Evolutionary conservation across 2,329 filamentous ascomycete species (phyloP).

Genomic region (Diaporthe amygdali): DNA sequence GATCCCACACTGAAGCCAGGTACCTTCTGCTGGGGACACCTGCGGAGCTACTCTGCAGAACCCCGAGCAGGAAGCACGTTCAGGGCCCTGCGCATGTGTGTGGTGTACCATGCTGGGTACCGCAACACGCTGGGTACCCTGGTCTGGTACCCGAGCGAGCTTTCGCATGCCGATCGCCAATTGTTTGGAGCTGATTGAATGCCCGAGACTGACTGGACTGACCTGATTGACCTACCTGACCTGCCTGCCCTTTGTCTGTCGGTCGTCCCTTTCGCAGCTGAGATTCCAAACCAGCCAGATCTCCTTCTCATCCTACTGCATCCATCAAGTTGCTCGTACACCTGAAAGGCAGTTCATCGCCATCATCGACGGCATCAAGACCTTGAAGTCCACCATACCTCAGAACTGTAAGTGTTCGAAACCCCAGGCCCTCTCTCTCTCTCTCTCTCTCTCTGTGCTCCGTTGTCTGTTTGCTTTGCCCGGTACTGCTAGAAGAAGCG

Average conservation of each 20-base stretch:
- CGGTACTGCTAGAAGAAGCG: not conserved
- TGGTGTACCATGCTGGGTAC: not conserved
- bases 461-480: not conserved
- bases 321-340: not conserved
- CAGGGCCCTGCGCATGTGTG: not conserved
- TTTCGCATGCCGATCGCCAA: not conserved
- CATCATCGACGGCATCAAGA: not conserved
- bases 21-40: not conserved
- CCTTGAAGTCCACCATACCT: not conserved
- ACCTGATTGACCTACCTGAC: too few relatives aligned
- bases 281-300: conserved; percentile 2
- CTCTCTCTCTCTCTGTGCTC: too few relatives aligned
- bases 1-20: not conserved
- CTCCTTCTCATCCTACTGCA: not conserved
- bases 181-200: conserved; percentile 11
- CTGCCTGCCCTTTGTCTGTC: not conserved
- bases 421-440: not conserved
- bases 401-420: conserved; percentile 1
- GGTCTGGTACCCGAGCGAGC: conserved; percentile 9
- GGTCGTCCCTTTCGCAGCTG: not conserved
- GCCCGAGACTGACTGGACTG: conserved; percentile 8
- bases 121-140: not conserved
- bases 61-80: not conserved
- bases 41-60: not conserved
- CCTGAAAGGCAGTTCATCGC: not conserved